Percentiles rank a stretch among this genome's conserved stretches.
These are phyloP conservation scores for Trichosporon faecale DNA, from an alignment of 1,284 basidiomycete species.

Conservation along the genomic window DNA sequence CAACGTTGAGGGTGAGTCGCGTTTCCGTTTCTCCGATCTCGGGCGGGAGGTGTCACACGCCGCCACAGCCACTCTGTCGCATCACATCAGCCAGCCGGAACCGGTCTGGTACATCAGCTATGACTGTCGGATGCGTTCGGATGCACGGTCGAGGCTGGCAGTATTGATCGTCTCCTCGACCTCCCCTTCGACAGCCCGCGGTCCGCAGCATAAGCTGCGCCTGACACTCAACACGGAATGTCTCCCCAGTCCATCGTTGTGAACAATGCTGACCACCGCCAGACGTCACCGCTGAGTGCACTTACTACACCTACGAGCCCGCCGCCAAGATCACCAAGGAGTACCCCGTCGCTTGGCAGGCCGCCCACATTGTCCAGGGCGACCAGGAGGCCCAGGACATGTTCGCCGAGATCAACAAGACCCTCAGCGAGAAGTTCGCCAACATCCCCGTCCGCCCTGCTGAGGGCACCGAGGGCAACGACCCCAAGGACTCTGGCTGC, in stretches of 20 bases:
- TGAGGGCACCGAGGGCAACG: conserved; percentile 6
- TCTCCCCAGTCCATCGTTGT: too few species aligned
- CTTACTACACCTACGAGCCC: conserved; percentile 43
- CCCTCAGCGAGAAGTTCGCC: conserved; percentile 10
- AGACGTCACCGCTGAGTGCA: conserved; percentile 30
- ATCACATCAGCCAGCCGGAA: neutral
- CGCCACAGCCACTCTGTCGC: conserved; percentile 4
- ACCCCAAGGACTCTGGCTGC: conserved; percentile 20
- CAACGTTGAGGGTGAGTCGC: conserved; percentile 7
- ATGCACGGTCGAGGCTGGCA: neutral
- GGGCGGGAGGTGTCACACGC: neutral
- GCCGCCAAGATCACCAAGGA: conserved; percentile 29
- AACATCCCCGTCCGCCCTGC: conserved; percentile 2
- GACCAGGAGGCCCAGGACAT: conserved; percentile 50
- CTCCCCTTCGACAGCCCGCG: too few species aligned
- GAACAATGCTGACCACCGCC: neutral
- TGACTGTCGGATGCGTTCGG: neutral
- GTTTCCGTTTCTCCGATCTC: neutral
- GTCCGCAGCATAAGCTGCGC: neutral
- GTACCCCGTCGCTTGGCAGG: conserved; percentile 49
- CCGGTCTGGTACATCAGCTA: too few species aligned
- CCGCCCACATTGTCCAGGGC: conserved; percentile 47
- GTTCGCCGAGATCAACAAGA: conserved; percentile 41
- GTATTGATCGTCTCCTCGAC: neutral
- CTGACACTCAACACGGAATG: neutral